These are phyloP conservation scores for Epichloe bromicola DNA, from an alignment of 2,329 filamentous ascomycete genomes.

Conservation along the genomic window DNA sequence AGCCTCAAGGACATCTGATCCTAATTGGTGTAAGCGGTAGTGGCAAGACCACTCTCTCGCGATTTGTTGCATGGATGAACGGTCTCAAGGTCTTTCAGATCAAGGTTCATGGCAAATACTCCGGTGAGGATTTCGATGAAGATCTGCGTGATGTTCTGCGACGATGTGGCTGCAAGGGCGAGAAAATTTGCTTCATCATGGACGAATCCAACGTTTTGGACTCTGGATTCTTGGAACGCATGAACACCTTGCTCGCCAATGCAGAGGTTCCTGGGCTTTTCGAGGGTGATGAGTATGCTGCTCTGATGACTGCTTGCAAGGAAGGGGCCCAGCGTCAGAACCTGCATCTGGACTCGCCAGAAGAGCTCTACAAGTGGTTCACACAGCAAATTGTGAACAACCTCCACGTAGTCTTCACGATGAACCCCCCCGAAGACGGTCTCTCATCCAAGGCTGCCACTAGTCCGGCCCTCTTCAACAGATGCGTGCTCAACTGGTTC, in stretches of 20 bases:
- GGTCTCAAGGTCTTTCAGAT: conserved; percentile 98
- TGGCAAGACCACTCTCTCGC: conserved; percentile 94
- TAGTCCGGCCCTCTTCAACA: conserved; percentile 95
- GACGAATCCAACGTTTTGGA: conserved; percentile 98
- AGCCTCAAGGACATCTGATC: conserved; percentile 95
- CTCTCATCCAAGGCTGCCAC: conserved; percentile 93
- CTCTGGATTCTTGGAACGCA: conserved; percentile 95
- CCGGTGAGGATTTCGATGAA: conserved; percentile 95
- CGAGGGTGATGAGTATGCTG: conserved; percentile 95
- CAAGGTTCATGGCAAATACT: conserved; percentile 98
- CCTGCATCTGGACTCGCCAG: conserved; percentile 86
- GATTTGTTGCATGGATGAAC: conserved; percentile 99
- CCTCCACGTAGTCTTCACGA: conserved; percentile 96
- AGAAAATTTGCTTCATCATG: conserved; percentile 99
- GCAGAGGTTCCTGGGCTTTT: conserved; percentile 98
- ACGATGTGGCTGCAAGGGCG: conserved; percentile 89
- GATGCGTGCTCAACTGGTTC: conserved; percentile 99
- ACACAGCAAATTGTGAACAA: conserved; percentile 99
- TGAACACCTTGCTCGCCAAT: conserved; percentile 97
- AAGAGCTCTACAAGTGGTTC: conserved; percentile 99
- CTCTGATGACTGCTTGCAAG: conserved; percentile 98
- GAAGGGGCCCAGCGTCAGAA: conserved; percentile 96
- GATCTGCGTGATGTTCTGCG: conserved; percentile 89
- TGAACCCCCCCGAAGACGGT: conserved; percentile 96
- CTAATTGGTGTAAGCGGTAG: conserved; percentile 96